A percentile compares a stretch with the other conserved stretches of the same genome.
These are phyloP conservation scores for Pythium aquatile DNA, from an alignment of 352 stramenopile genomes.

Conservation along the genomic window DNA sequence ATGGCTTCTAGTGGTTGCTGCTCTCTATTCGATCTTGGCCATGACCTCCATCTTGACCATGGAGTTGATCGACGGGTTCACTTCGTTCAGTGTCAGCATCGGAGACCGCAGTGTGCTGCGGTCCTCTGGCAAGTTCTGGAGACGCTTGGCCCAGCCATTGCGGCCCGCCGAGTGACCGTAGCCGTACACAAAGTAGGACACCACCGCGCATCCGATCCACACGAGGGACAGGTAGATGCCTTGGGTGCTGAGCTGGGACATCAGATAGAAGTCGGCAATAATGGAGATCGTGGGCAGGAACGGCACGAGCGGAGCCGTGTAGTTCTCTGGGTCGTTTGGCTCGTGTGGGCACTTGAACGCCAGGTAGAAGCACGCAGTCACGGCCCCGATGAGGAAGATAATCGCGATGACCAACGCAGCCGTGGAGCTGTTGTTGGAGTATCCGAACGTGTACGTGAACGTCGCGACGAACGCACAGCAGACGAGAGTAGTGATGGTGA, in stretches of 20 bases:
- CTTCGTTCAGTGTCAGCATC: conserved; percentile 57
- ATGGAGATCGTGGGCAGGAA: conserved; percentile 59
- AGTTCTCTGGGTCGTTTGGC: conserved; percentile 39
- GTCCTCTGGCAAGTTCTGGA: conserved; percentile 48
- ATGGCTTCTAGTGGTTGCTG: background rate
- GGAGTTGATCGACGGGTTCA: conserved; percentile 33
- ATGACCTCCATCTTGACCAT: conserved; percentile 35
- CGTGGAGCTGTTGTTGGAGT: conserved; percentile 39
- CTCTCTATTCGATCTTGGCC: background rate
- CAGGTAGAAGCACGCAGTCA: conserved; percentile 32
- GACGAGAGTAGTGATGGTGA: conserved; percentile 27
- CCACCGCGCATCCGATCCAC: conserved; percentile 49
- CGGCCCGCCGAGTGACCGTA: conserved; percentile 60
- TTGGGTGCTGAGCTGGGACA: conserved; percentile 48
- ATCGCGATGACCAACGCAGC: conserved; percentile 41
- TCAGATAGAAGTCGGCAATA: conserved; percentile 66
- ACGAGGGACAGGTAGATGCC: conserved; percentile 47
- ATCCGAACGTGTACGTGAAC: conserved; percentile 75
- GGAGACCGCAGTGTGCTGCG: conserved; percentile 33
- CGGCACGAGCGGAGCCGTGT: conserved; percentile 57
- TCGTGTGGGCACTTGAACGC: conserved; percentile 63
- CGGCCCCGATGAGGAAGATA: conserved; percentile 44
- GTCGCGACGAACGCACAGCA: conserved; percentile 35
- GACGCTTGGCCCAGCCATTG: conserved; percentile 50
- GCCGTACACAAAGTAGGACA: conserved; percentile 78